phyloP scores from a whole-genome alignment of 805 yeast species.

The Candida bentonensis region DNA sequence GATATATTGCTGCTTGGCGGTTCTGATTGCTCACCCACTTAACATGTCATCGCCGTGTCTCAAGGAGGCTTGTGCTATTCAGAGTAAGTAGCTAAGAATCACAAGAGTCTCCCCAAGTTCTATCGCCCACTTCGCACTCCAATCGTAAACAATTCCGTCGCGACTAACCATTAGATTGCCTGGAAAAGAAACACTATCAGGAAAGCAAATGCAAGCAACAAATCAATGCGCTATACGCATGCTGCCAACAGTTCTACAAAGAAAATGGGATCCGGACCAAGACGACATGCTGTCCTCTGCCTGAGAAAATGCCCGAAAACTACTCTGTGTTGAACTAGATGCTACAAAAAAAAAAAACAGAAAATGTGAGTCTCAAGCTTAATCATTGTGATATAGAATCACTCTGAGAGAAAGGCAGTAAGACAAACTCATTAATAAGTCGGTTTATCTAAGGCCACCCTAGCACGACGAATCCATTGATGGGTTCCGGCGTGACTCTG shows the following conservation, averaged over 20 bases:
- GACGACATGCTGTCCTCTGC: slow-evolving; percentile 69
- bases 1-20: too few species aligned
- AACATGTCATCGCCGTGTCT: too few species aligned
- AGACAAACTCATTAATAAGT: neutral
- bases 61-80: neutral
- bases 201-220: slow-evolving; percentile 60
- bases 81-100: neutral
- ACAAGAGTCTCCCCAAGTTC: too few species aligned
- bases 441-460: slow-evolving; percentile 1
- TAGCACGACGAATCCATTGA: slow-evolving; percentile 1
- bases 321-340: neutral
- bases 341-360: neutral
- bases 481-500: neutral
- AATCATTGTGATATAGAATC: too few species aligned
- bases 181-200: slow-evolving; percentile 45
- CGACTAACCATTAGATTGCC: too few species aligned
- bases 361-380: neutral
- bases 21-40: too few species aligned
- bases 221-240: slow-evolving; percentile 58
- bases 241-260: slow-evolving; percentile 57
- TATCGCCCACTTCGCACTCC: neutral
- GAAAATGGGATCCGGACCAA: slow-evolving; percentile 43
- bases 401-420: too few species aligned
- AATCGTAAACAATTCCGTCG: too few species aligned
- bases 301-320: slow-evolving; percentile 22